A percentile compares a stretch with the other conserved stretches of the same genome.
phyloP scores from a whole-genome alignment of 495 filamentous ascomycete species.

The Penicillium cinerascens region DNA sequence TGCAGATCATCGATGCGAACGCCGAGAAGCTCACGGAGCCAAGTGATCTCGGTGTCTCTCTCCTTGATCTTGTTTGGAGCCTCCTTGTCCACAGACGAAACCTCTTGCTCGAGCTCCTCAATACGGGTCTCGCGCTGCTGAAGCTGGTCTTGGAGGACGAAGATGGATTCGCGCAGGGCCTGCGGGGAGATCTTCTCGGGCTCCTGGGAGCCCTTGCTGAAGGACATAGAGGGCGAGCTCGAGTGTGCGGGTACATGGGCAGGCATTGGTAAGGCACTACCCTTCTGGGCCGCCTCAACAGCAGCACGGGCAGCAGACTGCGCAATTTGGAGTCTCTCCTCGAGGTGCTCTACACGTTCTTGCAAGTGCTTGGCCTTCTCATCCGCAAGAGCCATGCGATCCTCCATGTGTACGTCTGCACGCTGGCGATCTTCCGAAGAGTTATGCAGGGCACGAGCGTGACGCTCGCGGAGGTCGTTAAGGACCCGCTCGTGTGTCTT shows the following conservation, averaged over 20 bases:
- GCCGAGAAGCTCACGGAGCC: slow-evolving; percentile 89
- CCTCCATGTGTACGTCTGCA: slow-evolving; percentile 60
- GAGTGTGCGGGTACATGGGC: slow-evolving; percentile 25
- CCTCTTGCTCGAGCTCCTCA: slow-evolving; percentile 74
- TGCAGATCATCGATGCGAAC: slow-evolving; percentile 87
- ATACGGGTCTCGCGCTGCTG: slow-evolving; percentile 88
- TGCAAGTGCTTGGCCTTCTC: slow-evolving; percentile 76
- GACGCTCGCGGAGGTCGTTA: slow-evolving; percentile 56
- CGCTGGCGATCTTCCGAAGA: slow-evolving; percentile 69
- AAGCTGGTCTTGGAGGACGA: slow-evolving; percentile 93
- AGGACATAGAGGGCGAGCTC: slow-evolving; percentile 43
- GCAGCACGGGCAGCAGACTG: slow-evolving; percentile 87
- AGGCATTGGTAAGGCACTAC: slow-evolving; percentile 28
- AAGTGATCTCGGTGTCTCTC: slow-evolving; percentile 87
- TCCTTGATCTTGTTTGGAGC: slow-evolving; percentile 78
- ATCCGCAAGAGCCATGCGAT: slow-evolving; percentile 71
- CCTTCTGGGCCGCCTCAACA: slow-evolving; percentile 73
- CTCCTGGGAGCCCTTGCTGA: slow-evolving; percentile 45
- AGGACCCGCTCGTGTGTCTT: slow-evolving; percentile 70
- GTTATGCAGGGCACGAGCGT: slow-evolving; percentile 69
- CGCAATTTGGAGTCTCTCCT: slow-evolving; percentile 86
- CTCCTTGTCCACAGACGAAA: slow-evolving; percentile 64
- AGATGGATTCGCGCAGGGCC: slow-evolving; percentile 90
- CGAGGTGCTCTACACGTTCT: slow-evolving; percentile 75
- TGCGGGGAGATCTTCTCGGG: slow-evolving; percentile 90